These are phyloP conservation scores for Boeremia lycopersici DNA, from an alignment of 2,329 filamentous ascomycete genomes.

Conservation along the genomic window DNA sequence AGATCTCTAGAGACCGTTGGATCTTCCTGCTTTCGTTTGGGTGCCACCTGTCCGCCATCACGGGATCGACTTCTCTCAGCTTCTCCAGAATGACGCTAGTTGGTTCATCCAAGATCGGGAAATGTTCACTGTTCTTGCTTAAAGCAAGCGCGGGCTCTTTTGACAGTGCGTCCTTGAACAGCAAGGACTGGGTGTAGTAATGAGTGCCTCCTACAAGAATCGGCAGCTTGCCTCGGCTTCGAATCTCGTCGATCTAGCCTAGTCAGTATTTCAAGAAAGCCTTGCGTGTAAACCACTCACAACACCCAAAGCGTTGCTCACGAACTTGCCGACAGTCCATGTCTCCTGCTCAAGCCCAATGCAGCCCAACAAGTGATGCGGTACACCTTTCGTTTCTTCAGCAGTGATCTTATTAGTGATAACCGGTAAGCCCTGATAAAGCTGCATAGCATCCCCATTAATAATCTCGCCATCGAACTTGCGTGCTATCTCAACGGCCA, in stretches of 20 bases:
- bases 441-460: constrained; percentile 97
- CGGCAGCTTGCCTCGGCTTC: constrained; percentile 76
- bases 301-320: constrained; percentile 67
- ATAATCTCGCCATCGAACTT: constrained; percentile 91
- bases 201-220: constrained; percentile 94
- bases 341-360: constrained; percentile 77
- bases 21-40: constrained; percentile 93
- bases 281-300: constrained; percentile 23
- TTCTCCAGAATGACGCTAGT: constrained; percentile 75
- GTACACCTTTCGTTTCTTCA: constrained; percentile 77
- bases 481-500: constrained; percentile 85
- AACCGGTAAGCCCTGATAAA: constrained; percentile 89
- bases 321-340: constrained; percentile 83
- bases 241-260: constrained; percentile 74
- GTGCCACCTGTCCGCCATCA: constrained; percentile 92
- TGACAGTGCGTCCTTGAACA: constrained; percentile 77
- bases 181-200: constrained; percentile 88
- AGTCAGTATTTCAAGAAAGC: constrained; percentile 2
- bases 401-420: constrained; percentile 91
- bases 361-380: constrained; percentile 85
- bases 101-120: constrained; percentile 73
- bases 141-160: constrained; percentile 48
- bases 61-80: constrained; percentile 80
- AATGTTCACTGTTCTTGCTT: constrained; percentile 43
- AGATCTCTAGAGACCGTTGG: constrained; percentile 86